Evolutionary conservation across 75 land plant species (phyloP).

Genomic region (Gnetum montanum): DNA sequence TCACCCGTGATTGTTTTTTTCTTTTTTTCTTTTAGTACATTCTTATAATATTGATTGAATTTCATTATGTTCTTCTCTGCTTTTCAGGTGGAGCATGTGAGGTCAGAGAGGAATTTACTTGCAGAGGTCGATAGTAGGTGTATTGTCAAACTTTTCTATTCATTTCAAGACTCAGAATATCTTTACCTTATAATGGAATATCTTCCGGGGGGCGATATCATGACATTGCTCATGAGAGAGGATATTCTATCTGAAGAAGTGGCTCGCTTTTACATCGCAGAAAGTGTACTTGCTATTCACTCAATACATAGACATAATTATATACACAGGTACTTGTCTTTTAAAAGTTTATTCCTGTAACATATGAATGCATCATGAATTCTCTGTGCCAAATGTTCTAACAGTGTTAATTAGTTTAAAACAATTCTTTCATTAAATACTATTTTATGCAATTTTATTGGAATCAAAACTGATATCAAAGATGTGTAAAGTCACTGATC

Average conservation of each 20-base stretch:
- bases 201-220: conserved; percentile 90
- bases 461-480: too few species aligned
- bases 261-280: conserved; percentile 81
- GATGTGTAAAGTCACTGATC: too few species aligned
- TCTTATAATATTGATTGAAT: too few species aligned
- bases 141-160: conserved; percentile 73
- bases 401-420: not conserved
- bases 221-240: conserved; percentile 85
- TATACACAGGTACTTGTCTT: conserved; percentile 76
- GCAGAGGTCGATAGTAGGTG: conserved; percentile 90
- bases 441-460: too few species aligned
- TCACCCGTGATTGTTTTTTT: too few species aligned
- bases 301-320: conserved; percentile 87
- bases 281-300: conserved; percentile 76
- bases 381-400: too few species aligned
- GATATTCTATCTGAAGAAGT: conserved; percentile 77
- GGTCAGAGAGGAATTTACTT: conserved; percentile 84
- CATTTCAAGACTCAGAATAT: conserved; percentile 82
- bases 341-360: conserved; percentile 1
- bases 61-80: too few species aligned
- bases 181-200: conserved; percentile 97
- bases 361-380: too few species aligned
- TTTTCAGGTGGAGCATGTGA: conserved; percentile 84
- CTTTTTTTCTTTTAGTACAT: too few species aligned
- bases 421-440: not conserved